Evolutionary conservation across 331 rosid species (phyloP), one percentile per base, ranked within the genome.

Genomic region (Dryas integrifolia): DNA sequence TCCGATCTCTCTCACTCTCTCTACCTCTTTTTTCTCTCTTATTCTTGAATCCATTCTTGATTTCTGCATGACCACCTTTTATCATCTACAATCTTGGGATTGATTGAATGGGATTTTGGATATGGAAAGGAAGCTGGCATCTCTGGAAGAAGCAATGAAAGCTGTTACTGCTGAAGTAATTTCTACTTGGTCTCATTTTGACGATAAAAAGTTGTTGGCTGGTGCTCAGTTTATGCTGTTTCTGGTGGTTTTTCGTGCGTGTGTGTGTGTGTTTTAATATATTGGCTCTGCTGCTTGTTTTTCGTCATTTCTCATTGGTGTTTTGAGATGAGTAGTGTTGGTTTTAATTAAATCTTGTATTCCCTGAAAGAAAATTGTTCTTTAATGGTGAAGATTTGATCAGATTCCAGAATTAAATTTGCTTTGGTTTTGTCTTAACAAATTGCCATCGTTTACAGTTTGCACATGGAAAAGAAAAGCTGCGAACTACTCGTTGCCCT

Each of bases 381-480:
- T 35, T 9, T 14, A 44, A 11, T 49, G 45, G 50, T 8, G 4
- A 40, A 18, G 10, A 52, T 9, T 41, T 52, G 16, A 55, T 21
- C 51, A 64, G 15, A 39, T 13, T 40, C 13, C 7, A 30, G 35
- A 30, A 30, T 2, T 30, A 30, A 10, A 16, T 50, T 43, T 58
- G n/a, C 7, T 67, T 59, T 45, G 5, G 21, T 1, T 9, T 51
- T 69, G 9, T 13, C 10, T 14, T 69, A 69, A 74, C 14, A 53
- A 52, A 78, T 79, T 73, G 13, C 52, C 56, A 5, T 0, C 53
- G 58, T 15, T 21, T 21, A 53, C 85, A 93, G 98, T 81, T 72
- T 84, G 81, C 79, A 43, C 83, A 44, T 41, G 82, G 87, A 65
- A 87, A 83, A 73, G 92, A 89, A 69, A 90, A 88, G 65, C 65